These are phyloP conservation scores for Ampelomyces quisqualis DNA, from an alignment of 2,329 filamentous ascomycete species.

Conservation along the genomic window DNA sequence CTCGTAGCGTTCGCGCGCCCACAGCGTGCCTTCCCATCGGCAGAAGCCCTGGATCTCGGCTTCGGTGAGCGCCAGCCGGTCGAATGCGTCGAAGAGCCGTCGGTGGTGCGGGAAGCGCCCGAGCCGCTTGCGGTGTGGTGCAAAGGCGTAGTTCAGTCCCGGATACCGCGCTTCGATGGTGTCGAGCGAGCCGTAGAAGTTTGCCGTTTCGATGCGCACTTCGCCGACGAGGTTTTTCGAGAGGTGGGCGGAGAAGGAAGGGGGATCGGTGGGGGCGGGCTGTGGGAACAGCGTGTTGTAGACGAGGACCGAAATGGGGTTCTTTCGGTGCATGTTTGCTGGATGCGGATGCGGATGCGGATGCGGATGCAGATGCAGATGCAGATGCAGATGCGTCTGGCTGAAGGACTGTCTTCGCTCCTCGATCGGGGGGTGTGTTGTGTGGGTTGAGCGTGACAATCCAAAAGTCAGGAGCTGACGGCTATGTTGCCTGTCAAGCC, in stretches of 20 bases:
- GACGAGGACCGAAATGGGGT: conserved; percentile 68
- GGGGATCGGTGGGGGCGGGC: conserved; percentile 66
- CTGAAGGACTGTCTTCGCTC: too few relatives aligned
- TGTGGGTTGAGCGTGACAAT: too few relatives aligned
- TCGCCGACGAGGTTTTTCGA: conserved; percentile 72
- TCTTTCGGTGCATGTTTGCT: conserved; percentile 71
- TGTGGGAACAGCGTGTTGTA: conserved; percentile 73
- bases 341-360: conserved; percentile 10
- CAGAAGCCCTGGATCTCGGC: conserved; percentile 71
- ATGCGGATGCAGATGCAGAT: conserved; percentile 15
- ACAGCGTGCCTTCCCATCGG: conserved; percentile 80
- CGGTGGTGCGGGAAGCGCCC: conserved; percentile 75
- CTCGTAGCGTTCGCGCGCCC: conserved; percentile 80
- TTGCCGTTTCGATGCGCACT: conserved; percentile 74
- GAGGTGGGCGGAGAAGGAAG: conserved; percentile 69
- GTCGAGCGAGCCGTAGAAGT: conserved; percentile 77
- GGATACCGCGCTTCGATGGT: conserved; percentile 80
- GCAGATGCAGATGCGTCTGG: too few relatives aligned
- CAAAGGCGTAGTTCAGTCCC: conserved; percentile 74
- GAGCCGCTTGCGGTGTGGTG: conserved; percentile 73
- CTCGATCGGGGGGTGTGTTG: conserved; percentile 2
- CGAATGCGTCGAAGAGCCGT: conserved; percentile 74
- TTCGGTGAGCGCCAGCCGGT: conserved; percentile 66
- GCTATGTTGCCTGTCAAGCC: conserved; percentile 15
- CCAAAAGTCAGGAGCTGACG: too few relatives aligned